Conservation (phyloP, 805 yeast species). For the Spathaspora passalidarum region DNA sequence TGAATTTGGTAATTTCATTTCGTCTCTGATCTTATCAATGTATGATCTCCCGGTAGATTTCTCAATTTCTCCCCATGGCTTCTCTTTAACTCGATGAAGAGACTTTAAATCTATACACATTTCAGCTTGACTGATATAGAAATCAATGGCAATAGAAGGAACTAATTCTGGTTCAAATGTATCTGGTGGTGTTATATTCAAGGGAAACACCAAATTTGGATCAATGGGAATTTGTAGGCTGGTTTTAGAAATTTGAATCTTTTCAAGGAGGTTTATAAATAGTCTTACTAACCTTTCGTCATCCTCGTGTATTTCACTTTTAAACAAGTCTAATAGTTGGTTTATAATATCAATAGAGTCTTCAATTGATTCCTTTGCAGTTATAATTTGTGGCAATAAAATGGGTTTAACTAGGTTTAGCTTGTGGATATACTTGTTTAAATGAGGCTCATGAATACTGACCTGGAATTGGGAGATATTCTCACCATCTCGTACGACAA, state of each 20-base stretch:
- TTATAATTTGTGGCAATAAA: constrained; percentile 44
- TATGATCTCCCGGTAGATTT: constrained; percentile 45
- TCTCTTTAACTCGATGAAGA: constrained; percentile 45
- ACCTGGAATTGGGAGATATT: constrained; percentile 49
- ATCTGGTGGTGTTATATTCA: constrained; percentile 36
- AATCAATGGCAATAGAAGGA: constrained; percentile 52
- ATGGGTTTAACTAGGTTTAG: constrained; percentile 29
- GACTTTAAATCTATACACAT: constrained; percentile 57
- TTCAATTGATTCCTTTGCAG: constrained; percentile 43
- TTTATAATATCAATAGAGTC: constrained; percentile 27
- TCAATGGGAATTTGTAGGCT: constrained; percentile 41
- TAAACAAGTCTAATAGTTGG: not conserved
- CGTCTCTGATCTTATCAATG: constrained; percentile 56
- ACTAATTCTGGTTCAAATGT: constrained; percentile 44
- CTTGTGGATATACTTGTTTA: constrained; percentile 30
- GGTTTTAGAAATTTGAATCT: constrained; percentile 33
- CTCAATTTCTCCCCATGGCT: constrained; percentile 63
- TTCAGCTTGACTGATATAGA: constrained; percentile 60
- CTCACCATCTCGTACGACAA: constrained; percentile 53
- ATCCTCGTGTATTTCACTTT: constrained; percentile 5
- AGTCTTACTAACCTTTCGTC: constrained; percentile 17
- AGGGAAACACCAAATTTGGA: constrained; percentile 56
- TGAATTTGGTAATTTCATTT: constrained; percentile 38
- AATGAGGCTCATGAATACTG: constrained; percentile 39
- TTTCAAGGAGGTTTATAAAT: constrained; percentile 24